Base-by-base conservation (phyloP, 306 rosid genomes). In the Echinosophora koreensis region DNA sequence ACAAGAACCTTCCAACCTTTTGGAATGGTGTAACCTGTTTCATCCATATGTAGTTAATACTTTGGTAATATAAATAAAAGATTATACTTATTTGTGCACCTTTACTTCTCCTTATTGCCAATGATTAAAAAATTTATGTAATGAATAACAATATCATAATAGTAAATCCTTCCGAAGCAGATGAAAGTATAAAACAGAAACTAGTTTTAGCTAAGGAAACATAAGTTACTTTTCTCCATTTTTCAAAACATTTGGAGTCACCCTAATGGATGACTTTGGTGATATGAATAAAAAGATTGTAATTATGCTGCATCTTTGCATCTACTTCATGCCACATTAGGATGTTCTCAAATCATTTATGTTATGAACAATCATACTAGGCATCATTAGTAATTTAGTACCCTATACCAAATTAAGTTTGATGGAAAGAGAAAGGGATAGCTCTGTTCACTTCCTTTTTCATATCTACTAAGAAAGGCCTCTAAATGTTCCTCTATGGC, bases 191-290 rank as follows among this genome's bases (percentile, higher is more conserved):
- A n/a, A n/a, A n/a, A n/a, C n/a, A n/a, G n/a, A n/a, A n/a, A n/a
- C n/a, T 16, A 58, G 47, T 7, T 8, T 18, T 27, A n/a, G 37
- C 76, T 16, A 60, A 12, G 6, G 71, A 59, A 49, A 68, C 42
- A 15, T 27, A 56, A 18, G 30, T 56, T 8, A 9, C 27, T 61
- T 58, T 15, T 69, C 56, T 64, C 17, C 73, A 75, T 16, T 69
- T 69, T 27, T 61, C 39, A 61, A 22, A 68, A 59, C 72, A 81
- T 58, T 39, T 74, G 35, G 22, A 58, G 67, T n/a, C 67, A 62
- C 67, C 30, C 22, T 44, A 32, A 66, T 13, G 22, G 54, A 27
- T 38, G 42, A 46, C 18, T 60, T 65, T 38, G 1, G 8, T 12
- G 69, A 68, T 27, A 62, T 10, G 50, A 72, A 32, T 15, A n/a